Evolutionary conservation across 805 yeast genomes (phyloP).

Genomic region (Barnettozyma populi): DNA sequence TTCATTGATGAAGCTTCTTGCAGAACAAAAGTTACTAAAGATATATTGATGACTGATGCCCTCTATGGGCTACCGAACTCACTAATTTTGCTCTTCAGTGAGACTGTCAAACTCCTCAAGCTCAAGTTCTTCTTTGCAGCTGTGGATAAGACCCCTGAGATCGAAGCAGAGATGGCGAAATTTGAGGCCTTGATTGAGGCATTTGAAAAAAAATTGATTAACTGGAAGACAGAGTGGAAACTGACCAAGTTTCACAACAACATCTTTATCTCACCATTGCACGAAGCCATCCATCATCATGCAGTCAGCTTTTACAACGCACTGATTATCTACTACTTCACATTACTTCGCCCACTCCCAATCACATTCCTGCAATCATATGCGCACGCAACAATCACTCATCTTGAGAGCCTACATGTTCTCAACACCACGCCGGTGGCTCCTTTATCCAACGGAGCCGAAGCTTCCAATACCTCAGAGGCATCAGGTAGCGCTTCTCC

Average conservation of each 20-base stretch:
- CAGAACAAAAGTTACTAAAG: slow-evolving; percentile 35
- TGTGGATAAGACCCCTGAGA: not conserved
- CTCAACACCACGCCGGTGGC: not conserved
- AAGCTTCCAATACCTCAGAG: not conserved
- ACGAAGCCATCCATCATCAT: slow-evolving; percentile 75
- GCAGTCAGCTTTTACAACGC: slow-evolving; percentile 74
- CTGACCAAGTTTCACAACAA: slow-evolving; percentile 32
- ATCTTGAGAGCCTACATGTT: slow-evolving; percentile 54
- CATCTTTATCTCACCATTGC: slow-evolving; percentile 29
- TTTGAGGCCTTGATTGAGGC: slow-evolving; percentile 20
- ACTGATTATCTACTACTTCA: slow-evolving; percentile 61
- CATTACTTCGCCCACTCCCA: slow-evolving; percentile 51
- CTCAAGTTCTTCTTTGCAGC: slow-evolving; percentile 44
- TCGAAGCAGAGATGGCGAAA: slow-evolving; percentile 19
- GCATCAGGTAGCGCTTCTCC: slow-evolving; percentile 34
- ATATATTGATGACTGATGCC: slow-evolving; percentile 68
- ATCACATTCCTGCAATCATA: slow-evolving; percentile 56
- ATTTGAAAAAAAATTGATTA: slow-evolving; percentile 45
- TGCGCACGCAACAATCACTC: slow-evolving; percentile 55
- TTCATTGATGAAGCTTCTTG: slow-evolving; percentile 32
- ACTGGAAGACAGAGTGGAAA: slow-evolving; percentile 78
- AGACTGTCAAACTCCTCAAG: slow-evolving; percentile 62
- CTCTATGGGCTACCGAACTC: slow-evolving; percentile 84
- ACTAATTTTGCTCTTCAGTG: slow-evolving; percentile 63
- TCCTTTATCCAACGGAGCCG: not conserved